phyloP scores from a whole-genome alignment of 2,329 filamentous ascomycete species.

The Epichloe amarillans region DNA sequence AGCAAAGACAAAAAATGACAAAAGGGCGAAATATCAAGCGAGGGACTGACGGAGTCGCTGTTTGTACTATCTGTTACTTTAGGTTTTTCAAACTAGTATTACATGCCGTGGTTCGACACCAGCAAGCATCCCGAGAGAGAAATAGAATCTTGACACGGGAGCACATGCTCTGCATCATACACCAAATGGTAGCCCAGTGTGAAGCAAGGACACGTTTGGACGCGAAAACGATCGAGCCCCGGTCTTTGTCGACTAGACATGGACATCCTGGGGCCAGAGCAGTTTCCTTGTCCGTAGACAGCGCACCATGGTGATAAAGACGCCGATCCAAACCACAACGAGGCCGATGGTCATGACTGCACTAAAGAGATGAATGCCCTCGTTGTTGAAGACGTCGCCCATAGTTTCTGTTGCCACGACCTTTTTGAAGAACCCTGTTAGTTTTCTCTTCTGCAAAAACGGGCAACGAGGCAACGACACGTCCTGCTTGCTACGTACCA shows the following conservation, averaged over 20 bases:
- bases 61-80: neutral
- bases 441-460: neutral
- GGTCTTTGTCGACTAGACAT: constrained; percentile 4
- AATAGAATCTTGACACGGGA: neutral
- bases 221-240: neutral
- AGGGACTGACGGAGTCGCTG: neutral
- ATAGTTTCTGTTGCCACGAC: constrained; percentile 62
- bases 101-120: neutral
- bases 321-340: constrained; percentile 52
- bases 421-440: constrained; percentile 7
- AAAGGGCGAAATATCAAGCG: neutral
- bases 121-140: neutral
- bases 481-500: constrained; percentile 24
- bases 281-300: constrained; percentile 54
- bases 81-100: neutral
- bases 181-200: constrained; percentile 2
- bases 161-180: neutral
- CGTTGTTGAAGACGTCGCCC: constrained; percentile 45
- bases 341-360: constrained; percentile 54
- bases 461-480: neutral
- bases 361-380: constrained; percentile 51
- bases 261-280: constrained; percentile 57
- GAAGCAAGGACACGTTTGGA: constrained; percentile 1
- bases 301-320: constrained; percentile 57
- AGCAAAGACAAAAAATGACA: neutral